Evolutionary conservation across 768 basidiomycete species (phyloP), one percentile per base, ranked within the genome.

Genomic region (Rhodotorula babjevae): DNA sequence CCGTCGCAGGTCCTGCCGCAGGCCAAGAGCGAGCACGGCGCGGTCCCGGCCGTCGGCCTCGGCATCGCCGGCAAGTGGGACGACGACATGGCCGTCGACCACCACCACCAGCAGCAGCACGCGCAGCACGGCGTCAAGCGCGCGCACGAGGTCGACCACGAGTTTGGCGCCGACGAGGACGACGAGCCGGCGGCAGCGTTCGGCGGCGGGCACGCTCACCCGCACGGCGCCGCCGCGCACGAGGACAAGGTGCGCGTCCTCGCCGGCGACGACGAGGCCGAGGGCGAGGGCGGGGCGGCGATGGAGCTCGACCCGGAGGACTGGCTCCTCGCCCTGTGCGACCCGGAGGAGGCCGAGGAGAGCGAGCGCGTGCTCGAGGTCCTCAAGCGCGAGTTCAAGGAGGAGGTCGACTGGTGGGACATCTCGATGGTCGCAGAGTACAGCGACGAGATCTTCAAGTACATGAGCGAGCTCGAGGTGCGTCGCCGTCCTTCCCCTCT

Each of bases 401-500:
- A 88, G 68, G 89, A 95, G 72, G 81, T 87, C 55, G 90, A 91
- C 85, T 88, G 81, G 79, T 86, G 85, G 71, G 93, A 96, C 81
- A 89, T 90, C 56, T 91, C 91, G 2, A 95, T 99, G 94, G 95
- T 96, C 55, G 92, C 94, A 27, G 96, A 99, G 81, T 99, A 99
- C 79, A 86, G 93, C n/a, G 93, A 97, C 23, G 95, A 99, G 68
- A 98, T 99, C 80, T 98, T 98, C 79, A 85, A 87, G 74, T 97
- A 98, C 82, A 99, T 99, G 96, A 84, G 84, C 72, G 87, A 91
- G 65, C 87, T 98, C 58, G 94, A 99, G 87, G 92, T 93, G 68
- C 53, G 87, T 81, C 27, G 25, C 27, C 50, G 50, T 14, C n/a
- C 11, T 29, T n/a, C 25, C 49, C 15, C 3, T 25, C 23, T 1